Percentiles rank a stretch among this genome's conserved stretches.
phyloP scores from a whole-genome alignment of 768 basidiomycete species.

The Daedaleopsis nitida region DNA sequence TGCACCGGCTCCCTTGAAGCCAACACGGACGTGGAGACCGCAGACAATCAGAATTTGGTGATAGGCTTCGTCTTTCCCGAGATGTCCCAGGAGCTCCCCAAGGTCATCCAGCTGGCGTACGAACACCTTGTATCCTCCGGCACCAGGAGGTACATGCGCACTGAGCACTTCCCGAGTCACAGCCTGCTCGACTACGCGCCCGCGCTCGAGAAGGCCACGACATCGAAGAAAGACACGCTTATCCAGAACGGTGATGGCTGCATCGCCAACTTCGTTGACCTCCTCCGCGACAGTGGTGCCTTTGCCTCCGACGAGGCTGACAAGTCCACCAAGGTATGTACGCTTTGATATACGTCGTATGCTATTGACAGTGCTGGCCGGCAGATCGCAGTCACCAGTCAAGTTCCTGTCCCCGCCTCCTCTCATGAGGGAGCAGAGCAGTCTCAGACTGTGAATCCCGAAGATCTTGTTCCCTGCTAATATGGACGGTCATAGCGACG shows the following conservation, averaged over 20 bases:
- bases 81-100: slow-evolving; percentile 95
- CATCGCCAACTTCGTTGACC: slow-evolving; percentile 95
- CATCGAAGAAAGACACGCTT: slow-evolving; percentile 96
- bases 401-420: not conserved
- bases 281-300: slow-evolving; percentile 88
- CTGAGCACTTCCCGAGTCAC: slow-evolving; percentile 97
- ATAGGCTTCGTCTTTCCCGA: slow-evolving; percentile 98
- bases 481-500: slow-evolving; percentile 28
- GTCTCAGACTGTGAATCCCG: slow-evolving; percentile 46
- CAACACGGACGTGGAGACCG: slow-evolving; percentile 96
- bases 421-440: not conserved
- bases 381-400: not conserved
- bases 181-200: slow-evolving; percentile 92
- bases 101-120: slow-evolving; percentile 83
- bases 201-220: slow-evolving; percentile 96
- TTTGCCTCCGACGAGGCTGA: slow-evolving; percentile 96
- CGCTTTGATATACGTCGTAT: not conserved
- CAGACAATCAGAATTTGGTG: slow-evolving; percentile 94
- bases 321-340: slow-evolving; percentile 84
- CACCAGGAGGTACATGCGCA: slow-evolving; percentile 87
- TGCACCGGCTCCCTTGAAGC: slow-evolving; percentile 98
- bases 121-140: slow-evolving; percentile 74
- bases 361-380: slow-evolving; percentile 1
- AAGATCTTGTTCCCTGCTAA: slow-evolving; percentile 40
- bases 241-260: slow-evolving; percentile 97